Conservation (phyloP, 305 asterid genomes). For the Rubia peregrina region DNA sequence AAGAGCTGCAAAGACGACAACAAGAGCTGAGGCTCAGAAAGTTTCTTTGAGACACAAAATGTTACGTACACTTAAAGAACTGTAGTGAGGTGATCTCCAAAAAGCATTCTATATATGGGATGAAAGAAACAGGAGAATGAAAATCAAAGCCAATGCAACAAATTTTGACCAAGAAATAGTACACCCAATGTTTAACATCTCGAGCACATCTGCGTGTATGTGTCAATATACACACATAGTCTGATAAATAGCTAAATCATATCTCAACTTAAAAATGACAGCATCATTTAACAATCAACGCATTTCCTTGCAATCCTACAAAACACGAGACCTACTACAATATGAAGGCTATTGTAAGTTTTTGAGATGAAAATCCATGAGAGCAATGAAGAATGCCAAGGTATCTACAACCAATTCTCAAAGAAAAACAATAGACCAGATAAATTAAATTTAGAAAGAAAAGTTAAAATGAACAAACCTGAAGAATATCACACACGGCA, state of each 20-base stretch:
- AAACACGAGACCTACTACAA: neutral
- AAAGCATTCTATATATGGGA: neutral
- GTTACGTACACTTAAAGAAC: neutral
- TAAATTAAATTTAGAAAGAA: neutral
- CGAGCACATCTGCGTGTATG: neutral
- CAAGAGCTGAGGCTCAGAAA: neutral
- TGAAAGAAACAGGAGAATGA: neutral
- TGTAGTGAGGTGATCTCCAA: neutral
- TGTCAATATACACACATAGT: too few relatives aligned
- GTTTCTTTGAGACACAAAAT: neutral
- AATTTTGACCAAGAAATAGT: neutral
- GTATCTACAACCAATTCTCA: neutral
- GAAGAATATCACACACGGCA: constrained; percentile 84
- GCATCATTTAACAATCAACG: neutral
- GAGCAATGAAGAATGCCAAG: neutral
- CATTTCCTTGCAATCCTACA: neutral
- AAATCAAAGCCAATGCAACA: neutral
- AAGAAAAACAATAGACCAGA: constrained; percentile 5
- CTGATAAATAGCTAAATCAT: too few relatives aligned
- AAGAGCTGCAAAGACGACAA: neutral
- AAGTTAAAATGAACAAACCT: constrained; percentile 37
- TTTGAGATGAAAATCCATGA: neutral
- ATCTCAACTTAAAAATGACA: neutral
- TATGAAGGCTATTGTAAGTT: neutral
- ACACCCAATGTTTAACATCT: neutral